A percentile compares a stretch with the other conserved stretches of the same genome.
phyloP scores from a whole-genome alignment of 2,329 filamentous ascomycete species.

The Diaporthe humulicola region DNA sequence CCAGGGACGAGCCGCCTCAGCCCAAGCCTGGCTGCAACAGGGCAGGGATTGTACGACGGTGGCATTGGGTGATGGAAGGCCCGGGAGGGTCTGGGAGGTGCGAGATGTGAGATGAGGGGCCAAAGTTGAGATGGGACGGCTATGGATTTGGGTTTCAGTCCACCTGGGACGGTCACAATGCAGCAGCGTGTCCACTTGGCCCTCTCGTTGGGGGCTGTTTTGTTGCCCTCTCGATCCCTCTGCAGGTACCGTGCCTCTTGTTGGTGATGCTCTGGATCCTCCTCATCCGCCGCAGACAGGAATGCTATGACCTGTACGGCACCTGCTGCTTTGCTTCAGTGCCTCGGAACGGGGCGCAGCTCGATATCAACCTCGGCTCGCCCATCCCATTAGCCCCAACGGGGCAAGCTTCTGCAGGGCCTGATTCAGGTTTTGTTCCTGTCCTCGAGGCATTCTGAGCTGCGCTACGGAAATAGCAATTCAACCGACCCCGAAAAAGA shows the following conservation, averaged over 20 bases:
- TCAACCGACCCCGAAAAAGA: conserved; percentile 17
- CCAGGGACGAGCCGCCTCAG: conserved; percentile 24
- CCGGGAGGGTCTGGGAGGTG: conserved; percentile 1
- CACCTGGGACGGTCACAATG: not conserved
- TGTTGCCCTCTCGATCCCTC: not conserved
- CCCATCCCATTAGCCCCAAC: conserved; percentile 11
- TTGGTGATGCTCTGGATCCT: conserved; percentile 15
- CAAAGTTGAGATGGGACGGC: conserved; percentile 8
- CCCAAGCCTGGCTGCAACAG: conserved; percentile 20
- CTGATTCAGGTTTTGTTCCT: conserved; percentile 20
- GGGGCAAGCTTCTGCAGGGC: not conserved
- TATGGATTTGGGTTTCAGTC: conserved; percentile 17
- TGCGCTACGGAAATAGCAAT: conserved; percentile 17
- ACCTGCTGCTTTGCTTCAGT: not conserved
- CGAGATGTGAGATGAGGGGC: not conserved
- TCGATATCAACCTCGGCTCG: conserved; percentile 15
- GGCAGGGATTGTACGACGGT: conserved; percentile 13
- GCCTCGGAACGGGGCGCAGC: conserved; percentile 2
- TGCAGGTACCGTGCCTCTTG: not conserved
- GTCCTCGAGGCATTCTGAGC: not conserved
- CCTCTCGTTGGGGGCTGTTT: conserved; percentile 11
- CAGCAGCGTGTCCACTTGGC: not conserved
- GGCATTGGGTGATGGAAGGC: conserved; percentile 23
- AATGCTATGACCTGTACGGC: not conserved
- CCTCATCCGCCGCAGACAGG: not conserved